Evolutionary conservation across 169 alveolate genomes (phyloP).

Genomic region (Toxoplasma gondii): DNA sequence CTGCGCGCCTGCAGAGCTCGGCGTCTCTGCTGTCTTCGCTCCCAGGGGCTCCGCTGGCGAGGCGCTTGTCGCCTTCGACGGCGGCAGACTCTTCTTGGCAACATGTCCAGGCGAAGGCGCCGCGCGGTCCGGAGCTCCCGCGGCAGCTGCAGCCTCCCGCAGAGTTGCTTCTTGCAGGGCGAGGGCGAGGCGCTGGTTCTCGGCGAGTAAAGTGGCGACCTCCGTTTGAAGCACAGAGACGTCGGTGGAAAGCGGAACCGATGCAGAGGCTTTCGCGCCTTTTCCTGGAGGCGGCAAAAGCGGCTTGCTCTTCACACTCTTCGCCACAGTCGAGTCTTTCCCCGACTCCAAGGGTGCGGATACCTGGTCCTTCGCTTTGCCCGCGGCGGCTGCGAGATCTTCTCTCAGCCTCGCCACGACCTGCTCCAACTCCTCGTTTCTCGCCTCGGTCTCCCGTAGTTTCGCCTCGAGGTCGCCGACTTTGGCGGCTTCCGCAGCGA

Average conservation of each 20-base stretch:
- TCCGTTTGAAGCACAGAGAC: neutral
- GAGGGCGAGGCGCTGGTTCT: neutral
- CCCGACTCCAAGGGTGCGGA: too few species aligned
- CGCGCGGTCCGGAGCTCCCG: neutral
- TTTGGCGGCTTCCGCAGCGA: neutral
- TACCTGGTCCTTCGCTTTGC: neutral
- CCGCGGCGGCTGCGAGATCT: neutral
- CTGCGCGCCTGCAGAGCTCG: neutral
- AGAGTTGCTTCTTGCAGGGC: neutral
- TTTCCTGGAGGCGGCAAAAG: slow-evolving; percentile 4
- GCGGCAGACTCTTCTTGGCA: too few species aligned
- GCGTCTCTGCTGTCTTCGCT: neutral
- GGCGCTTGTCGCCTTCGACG: neutral
- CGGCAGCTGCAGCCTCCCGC: neutral
- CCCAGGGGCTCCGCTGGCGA: neutral
- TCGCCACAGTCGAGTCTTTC: neutral
- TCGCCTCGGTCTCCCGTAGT: slow-evolving; percentile 15
- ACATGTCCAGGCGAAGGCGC: too few species aligned
- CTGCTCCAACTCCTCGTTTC: neutral
- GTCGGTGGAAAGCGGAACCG: neutral
- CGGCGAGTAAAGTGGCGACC: neutral
- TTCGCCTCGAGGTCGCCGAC: neutral
- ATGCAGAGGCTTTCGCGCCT: neutral
- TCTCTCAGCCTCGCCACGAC: neutral
- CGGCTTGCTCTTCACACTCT: slow-evolving; percentile 26